A percentile compares a stretch with the other conserved stretches of the same genome.
Conservation (phyloP, 306 rosid species). For the Trichosanthes cucumerina region DNA sequence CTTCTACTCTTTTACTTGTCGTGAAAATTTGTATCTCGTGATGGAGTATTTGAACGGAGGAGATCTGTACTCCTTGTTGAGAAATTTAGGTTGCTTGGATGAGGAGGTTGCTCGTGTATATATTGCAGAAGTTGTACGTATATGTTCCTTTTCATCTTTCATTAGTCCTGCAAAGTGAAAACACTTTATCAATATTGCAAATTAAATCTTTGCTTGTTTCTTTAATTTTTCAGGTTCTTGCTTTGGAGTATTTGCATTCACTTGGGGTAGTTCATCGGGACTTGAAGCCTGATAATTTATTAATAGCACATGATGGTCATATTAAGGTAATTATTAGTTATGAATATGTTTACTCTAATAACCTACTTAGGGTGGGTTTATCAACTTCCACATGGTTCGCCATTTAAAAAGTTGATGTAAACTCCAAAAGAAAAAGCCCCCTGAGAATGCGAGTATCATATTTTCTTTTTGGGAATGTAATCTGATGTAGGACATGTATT, state of each 20-base stretch:
- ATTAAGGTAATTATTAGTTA: constrained; percentile 54
- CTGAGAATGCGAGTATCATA: neutral
- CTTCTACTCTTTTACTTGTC: constrained; percentile 96
- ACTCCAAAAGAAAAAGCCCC: neutral
- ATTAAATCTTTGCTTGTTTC: neutral
- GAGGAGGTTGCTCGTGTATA: constrained; percentile 95
- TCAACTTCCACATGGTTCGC: neutral
- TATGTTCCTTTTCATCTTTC: constrained; percentile 4
- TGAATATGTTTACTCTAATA: neutral
- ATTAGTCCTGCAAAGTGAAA: neutral
- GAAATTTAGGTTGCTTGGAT: constrained; percentile 91
- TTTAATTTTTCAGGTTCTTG: constrained; percentile 57
- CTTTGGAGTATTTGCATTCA: constrained; percentile 94
- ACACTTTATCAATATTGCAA: neutral
- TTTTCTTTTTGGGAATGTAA: neutral
- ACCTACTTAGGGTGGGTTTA: neutral
- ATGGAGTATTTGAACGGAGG: constrained; percentile 99
- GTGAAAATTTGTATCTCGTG: constrained; percentile 92
- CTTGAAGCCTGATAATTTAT: constrained; percentile 92
- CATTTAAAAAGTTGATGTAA: neutral
- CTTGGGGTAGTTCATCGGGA: constrained; percentile 90
- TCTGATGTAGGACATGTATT: too few relatives aligned
- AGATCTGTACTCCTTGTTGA: constrained; percentile 84
- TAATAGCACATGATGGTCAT: constrained; percentile 98
- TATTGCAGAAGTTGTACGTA: constrained; percentile 92